These are phyloP conservation scores for Styphnolobium japonicum DNA, from an alignment of 306 rosid genomes.

Conservation along the genomic window DNA sequence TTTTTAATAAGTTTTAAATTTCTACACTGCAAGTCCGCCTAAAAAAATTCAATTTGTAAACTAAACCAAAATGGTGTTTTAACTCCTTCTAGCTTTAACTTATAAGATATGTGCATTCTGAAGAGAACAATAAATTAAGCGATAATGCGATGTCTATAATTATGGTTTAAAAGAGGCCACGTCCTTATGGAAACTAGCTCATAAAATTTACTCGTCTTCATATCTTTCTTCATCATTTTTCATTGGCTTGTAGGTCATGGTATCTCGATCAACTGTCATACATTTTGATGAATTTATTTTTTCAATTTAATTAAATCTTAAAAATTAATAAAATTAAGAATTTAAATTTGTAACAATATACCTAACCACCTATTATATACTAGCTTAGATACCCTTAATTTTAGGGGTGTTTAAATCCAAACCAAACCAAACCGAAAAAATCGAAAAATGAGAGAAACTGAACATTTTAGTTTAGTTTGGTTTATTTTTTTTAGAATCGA, in stretches of 20 bases:
- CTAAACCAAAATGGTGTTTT: too few species aligned
- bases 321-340: not conserved
- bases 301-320: not conserved
- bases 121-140: not conserved
- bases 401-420: too few species aligned
- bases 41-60: too few species aligned
- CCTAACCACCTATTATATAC: not conserved
- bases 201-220: too few species aligned
- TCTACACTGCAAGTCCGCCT: too few species aligned
- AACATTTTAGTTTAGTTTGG: too few species aligned
- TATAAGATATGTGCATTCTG: not conserved
- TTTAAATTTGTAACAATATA: not conserved
- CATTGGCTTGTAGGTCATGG: not conserved
- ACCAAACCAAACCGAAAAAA: too few species aligned
- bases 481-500: too few species aligned
- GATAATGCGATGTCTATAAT: not conserved
- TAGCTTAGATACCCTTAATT: too few species aligned
- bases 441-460: too few species aligned
- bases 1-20: too few species aligned
- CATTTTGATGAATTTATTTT: not conserved
- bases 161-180: not conserved
- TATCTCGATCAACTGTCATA: not conserved
- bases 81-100: not conserved
- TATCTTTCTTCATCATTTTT: not conserved
- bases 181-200: too few species aligned